phyloP scores from a whole-genome alignment of 352 stramenopile genomes.

The Thalassiosira mediterranea region DNA sequence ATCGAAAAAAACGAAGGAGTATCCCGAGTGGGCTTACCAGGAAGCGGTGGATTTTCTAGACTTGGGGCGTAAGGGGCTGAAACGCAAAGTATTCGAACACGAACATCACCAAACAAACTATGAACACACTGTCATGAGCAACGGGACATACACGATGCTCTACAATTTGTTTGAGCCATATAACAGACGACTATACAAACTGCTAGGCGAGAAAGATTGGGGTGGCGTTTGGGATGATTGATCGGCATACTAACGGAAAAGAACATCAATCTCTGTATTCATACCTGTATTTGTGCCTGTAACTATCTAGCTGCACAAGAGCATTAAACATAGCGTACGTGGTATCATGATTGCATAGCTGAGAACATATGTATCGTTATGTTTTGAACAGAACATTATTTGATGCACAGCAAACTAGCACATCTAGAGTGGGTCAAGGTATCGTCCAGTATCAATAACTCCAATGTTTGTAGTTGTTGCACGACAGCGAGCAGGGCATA shows the following conservation, averaged over 20 bases:
- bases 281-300: too few species aligned
- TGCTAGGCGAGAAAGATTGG: slow-evolving; percentile 33
- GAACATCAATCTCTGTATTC: background rate
- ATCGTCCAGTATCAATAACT: too few species aligned
- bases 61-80: slow-evolving; percentile 2
- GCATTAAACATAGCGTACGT: too few species aligned
- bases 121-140: slow-evolving; percentile 14
- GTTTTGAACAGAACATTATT: too few species aligned
- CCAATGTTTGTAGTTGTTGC: too few species aligned
- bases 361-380: too few species aligned
- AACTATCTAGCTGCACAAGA: too few species aligned
- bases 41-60: slow-evolving; percentile 26
- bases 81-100: slow-evolving; percentile 6
- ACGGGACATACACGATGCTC: slow-evolving; percentile 21
- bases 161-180: slow-evolving; percentile 40
- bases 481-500: too few species aligned
- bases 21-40: slow-evolving; percentile 26
- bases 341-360: too few species aligned
- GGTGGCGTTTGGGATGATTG: slow-evolving; percentile 34
- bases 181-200: slow-evolving; percentile 32
- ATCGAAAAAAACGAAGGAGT: slow-evolving; percentile 30
- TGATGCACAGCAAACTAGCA: too few species aligned
- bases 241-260: background rate
- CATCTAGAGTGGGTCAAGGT: too few species aligned
- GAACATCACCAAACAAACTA: slow-evolving; percentile 38